These are phyloP conservation scores for Symbiodinium pilosum DNA, from an alignment of 73 alveolate species.

Conservation along the genomic window DNA sequence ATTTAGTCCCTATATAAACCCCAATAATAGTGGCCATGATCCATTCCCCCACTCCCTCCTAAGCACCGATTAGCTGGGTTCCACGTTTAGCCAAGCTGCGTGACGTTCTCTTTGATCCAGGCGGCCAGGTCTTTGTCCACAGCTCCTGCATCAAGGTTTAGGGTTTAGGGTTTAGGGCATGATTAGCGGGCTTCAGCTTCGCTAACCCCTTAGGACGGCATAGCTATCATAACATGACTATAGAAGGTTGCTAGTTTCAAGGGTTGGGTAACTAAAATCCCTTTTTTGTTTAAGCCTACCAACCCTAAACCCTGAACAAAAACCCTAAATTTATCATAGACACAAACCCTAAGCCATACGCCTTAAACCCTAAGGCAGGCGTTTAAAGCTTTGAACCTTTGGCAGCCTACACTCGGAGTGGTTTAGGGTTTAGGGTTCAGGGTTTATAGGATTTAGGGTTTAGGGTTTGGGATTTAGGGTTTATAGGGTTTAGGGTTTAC, in stretches of 20 bases:
- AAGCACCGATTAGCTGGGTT: too few relatives aligned
- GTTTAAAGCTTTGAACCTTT: background rate
- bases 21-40: too few relatives aligned
- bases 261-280: too few relatives aligned
- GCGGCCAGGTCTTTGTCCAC: constrained; percentile 20
- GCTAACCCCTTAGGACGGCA: too few relatives aligned
- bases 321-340: too few relatives aligned
- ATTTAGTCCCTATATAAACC: too few relatives aligned
- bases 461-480: background rate
- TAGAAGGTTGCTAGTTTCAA: too few relatives aligned
- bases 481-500: background rate
- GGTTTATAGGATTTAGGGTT: background rate
- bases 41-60: too few relatives aligned
- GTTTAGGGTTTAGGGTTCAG: background rate
- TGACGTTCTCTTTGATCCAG: constrained; percentile 60
- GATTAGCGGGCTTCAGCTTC: too few relatives aligned
- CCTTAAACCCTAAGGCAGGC: background rate
- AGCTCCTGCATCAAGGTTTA: constrained; percentile 26
- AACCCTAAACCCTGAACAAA: background rate
- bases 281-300: background rate
- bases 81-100: constrained; percentile 44
- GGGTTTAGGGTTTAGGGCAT: background rate
- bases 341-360: too few relatives aligned
- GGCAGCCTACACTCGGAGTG: background rate
- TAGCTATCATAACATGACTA: too few relatives aligned